Evolutionary conservation across 805 yeast species (phyloP), one percentile per base, ranked within the genome.

Genomic region (Cyberlindnera saturnus): DNA sequence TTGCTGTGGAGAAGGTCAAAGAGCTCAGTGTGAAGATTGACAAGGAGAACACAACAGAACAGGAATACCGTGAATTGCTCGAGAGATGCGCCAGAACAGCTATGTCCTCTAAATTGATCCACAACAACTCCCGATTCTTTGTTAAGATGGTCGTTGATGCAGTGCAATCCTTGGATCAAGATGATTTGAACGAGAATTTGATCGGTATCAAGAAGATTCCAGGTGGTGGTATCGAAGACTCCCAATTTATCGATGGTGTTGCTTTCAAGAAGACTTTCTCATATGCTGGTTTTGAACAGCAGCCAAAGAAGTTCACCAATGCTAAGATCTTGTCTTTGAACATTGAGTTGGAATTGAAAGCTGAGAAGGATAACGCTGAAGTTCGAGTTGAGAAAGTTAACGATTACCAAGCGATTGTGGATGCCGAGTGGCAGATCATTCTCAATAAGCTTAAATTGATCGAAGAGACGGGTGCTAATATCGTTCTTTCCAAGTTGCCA

Each of bases 241-340:
- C 97, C 10, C 60, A 80, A 48, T 86, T 89, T 55, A 78, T 93
- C 41, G 78, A 86, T 55, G 99, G 99, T 61, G 98, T 93, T 47
- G 99, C 97, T 3, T 93, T 93, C 68, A 88, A 93, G 61, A 93
- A 93, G 70, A 90, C 99, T 0, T 93, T 93, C 59, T 84, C 97
- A 20, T 93, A 93, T 58, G 99, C 99, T 38, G 99, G 99, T 3
- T 93, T 93, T 63, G 99, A 93, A 67, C 99, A 93, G 71, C 99
- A 93, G 67, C 99, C 99, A 40, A 93, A 93, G 66, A 66, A 63
- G 41, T 88, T 93, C 62, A 56, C 57, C 16, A 72, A 86, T 63
- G 96, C 99, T 38, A 86, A 82, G 64, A 79, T 93, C 50, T 70
- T 93, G 44, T 78, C 82, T 55, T 73, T 93, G 59, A 93, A 93